Evolutionary conservation across 192 early-diverging fungal species (phyloP), one percentile per base, ranked within the genome.

Genomic region (Paraglomus brasilianum): DNA sequence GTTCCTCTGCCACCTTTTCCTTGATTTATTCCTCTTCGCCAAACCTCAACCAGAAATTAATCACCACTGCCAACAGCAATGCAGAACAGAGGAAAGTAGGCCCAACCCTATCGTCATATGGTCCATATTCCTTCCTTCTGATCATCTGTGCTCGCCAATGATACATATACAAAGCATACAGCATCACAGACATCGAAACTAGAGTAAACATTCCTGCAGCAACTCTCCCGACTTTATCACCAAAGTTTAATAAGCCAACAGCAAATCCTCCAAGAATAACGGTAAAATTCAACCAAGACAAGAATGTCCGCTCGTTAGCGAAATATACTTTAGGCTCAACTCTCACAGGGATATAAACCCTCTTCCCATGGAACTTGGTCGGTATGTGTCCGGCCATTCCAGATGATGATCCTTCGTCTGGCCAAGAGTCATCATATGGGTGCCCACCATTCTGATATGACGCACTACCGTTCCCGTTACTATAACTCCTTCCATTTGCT

Each of bases 251-350:
- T 66, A 93, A 66, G 0, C 90, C 89, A 60, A 93, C 74, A 6
- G 91, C 85, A 5, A 93, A 74, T 47, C 81, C 89, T 7, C 88
- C 88, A 42, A 93, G 75, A 61, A 91, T 71, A 8, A 88, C 79
- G 1, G 89, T 82, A 74, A 94, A 92, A 74, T 90, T 87, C 42
- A 94, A 77, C 93, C 93, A 96, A 15, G 92, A 85, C 40, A 95
- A 79, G 74, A 95, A 94, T 4, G 94, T 96, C 38, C 94, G 86
- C 74, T 96, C 94, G 72, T 97, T 97, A 30, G 93, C 93, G 82
- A 97, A 95, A 74, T 83, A 95, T 48, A 95, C 89, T 74, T 97
- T 97, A 62, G 92, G 92, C 47, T 92, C 89, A 1, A 89, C 84
- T 14, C 85, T 83, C 21, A 88, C 85, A n/a, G 86, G 80, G 4